These are phyloP conservation scores for Pythium folliculosum DNA, from an alignment of 352 stramenopile species.

Conservation along the genomic window DNA sequence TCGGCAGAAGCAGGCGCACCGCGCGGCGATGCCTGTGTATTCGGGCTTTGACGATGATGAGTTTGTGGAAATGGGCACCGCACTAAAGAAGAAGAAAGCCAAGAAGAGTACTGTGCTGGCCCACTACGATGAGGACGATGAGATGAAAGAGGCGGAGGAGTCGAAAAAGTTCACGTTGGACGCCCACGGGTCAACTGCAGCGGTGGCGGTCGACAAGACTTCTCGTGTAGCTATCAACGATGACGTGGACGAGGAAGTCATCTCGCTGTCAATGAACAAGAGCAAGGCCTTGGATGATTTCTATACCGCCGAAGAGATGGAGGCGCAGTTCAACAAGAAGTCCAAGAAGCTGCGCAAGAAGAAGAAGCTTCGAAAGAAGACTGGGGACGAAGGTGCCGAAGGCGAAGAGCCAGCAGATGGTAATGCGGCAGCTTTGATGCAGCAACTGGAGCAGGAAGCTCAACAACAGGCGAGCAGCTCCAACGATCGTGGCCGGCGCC, in stretches of 20 bases:
- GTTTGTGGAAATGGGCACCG: conserved; percentile 85
- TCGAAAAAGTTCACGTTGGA: conserved; percentile 67
- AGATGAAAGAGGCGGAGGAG: conserved; percentile 40
- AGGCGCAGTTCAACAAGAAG: conserved; percentile 83
- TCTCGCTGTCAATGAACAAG: conserved; percentile 64
- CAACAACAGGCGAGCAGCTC: conserved; percentile 28
- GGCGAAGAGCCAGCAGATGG: conserved; percentile 11
- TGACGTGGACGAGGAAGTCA: conserved; percentile 44
- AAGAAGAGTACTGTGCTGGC: conserved; percentile 55
- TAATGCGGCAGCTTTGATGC: conserved; percentile 42
- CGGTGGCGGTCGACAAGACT: background rate
- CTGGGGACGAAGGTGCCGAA: conserved; percentile 35
- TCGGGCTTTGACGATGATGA: conserved; percentile 96
- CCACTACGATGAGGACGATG: conserved; percentile 90
- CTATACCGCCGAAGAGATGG: conserved; percentile 85
- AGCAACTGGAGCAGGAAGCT: conserved; percentile 69
- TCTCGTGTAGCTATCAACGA: conserved; percentile 14
- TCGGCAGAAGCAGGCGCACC: conserved; percentile 44
- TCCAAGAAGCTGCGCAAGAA: conserved; percentile 75
- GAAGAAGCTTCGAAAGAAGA: conserved; percentile 57
- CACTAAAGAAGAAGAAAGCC: conserved; percentile 40
- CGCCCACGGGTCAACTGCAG: conserved; percentile 29
- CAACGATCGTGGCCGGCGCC: conserved; percentile 62
- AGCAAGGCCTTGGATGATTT: conserved; percentile 67
- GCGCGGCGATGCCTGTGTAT: conserved; percentile 85